Evolutionary conservation across 495 filamentous ascomycete species (phyloP).

Genomic region (Xylaria nigripes): DNA sequence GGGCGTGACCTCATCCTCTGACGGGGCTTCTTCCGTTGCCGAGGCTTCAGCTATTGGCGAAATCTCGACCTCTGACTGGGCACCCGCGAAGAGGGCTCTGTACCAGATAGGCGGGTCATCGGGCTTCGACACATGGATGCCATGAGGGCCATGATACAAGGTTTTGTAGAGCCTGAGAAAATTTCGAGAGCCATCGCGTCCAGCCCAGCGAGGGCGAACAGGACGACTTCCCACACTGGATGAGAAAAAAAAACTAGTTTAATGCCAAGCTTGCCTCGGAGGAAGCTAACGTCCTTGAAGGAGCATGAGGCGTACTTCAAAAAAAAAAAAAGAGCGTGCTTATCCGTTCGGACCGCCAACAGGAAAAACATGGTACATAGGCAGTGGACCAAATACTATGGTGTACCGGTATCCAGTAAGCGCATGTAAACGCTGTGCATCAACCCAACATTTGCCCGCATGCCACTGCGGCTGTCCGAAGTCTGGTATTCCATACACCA

Average conservation of each 20-base stretch:
- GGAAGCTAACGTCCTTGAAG: too few relatives aligned
- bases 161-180: background rate
- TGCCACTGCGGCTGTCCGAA: too few relatives aligned
- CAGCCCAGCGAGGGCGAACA: background rate
- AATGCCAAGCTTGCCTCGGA: too few relatives aligned
- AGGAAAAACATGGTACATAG: too few relatives aligned
- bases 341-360: too few relatives aligned
- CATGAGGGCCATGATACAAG: background rate
- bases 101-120: background rate
- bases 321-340: too few relatives aligned
- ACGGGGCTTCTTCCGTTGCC: background rate
- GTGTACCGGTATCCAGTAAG: too few relatives aligned
- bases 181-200: background rate
- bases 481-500: too few relatives aligned
- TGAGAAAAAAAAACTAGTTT: background rate
- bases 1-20: background rate
- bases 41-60: background rate
- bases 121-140: background rate
- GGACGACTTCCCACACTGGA: background rate
- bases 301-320: too few relatives aligned
- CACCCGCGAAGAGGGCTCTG: background rate
- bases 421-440: too few relatives aligned
- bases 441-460: too few relatives aligned
- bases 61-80: background rate
- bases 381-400: too few relatives aligned